These are phyloP conservation scores for Achlya hypogyna DNA, from an alignment of 352 stramenopile species.

Conservation along the genomic window DNA sequence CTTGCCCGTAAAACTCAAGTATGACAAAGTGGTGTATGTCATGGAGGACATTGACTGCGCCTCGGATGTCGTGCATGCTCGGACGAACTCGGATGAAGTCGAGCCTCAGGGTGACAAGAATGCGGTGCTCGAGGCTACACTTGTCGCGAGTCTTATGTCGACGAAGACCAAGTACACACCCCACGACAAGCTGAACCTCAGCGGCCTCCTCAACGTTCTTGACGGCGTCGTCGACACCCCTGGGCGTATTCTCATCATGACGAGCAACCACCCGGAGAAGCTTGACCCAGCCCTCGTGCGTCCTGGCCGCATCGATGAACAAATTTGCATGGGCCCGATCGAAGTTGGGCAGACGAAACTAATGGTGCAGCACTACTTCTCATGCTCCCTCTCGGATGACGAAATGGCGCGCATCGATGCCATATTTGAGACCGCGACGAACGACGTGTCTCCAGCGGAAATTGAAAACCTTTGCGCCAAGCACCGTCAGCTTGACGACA, in stretches of 20 bases:
- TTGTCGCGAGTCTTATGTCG: conserved; percentile 21
- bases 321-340: conserved; percentile 66
- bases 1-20: conserved; percentile 50
- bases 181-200: conserved; percentile 65
- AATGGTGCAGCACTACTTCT: conserved; percentile 74
- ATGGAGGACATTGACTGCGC: conserved; percentile 86
- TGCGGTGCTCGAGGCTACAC: neutral
- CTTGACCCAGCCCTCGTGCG: conserved; percentile 88
- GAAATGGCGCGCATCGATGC: conserved; percentile 22
- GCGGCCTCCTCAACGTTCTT: conserved; percentile 82
- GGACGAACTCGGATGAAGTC: neutral
- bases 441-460: conserved; percentile 33
- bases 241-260: conserved; percentile 89
- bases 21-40: conserved; percentile 86
- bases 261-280: conserved; percentile 89
- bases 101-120: conserved; percentile 4
- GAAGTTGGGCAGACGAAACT: conserved; percentile 27
- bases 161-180: conserved; percentile 22
- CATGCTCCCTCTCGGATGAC: conserved; percentile 24
- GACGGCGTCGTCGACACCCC: conserved; percentile 87
- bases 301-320: conserved; percentile 85
- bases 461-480: conserved; percentile 50
- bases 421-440: conserved; percentile 4
- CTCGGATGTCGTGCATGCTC: conserved; percentile 57
- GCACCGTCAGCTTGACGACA: conserved; percentile 28